These are phyloP conservation scores for Acanthamoeba castellanii DNA, from an alignment of 208 protist genomes.

Conservation along the genomic window DNA sequence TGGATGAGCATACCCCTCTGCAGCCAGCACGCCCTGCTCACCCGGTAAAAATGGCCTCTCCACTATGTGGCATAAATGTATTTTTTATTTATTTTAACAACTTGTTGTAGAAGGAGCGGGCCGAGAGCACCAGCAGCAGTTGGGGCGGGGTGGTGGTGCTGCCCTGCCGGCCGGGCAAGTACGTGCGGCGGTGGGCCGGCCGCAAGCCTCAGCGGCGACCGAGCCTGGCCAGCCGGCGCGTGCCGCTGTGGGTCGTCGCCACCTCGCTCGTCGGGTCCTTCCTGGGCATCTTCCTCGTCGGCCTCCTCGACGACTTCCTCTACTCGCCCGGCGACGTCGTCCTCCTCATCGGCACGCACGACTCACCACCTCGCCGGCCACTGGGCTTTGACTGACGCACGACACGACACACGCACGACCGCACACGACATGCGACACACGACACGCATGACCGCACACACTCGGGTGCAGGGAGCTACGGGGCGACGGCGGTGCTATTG, in stretches of 20 bases:
- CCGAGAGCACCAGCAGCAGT: too few relatives aligned
- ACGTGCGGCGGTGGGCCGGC: slow-evolving; percentile 3
- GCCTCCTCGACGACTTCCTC: slow-evolving; percentile 30
- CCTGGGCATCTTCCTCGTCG: slow-evolving; percentile 33
- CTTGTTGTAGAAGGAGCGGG: too few relatives aligned
- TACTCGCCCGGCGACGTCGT: slow-evolving; percentile 9
- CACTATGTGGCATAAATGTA: too few relatives aligned
- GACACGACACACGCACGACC: not conserved
- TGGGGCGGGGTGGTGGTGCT: not conserved
- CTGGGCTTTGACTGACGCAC: not conserved
- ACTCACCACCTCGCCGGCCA: not conserved
- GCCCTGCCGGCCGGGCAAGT: not conserved
- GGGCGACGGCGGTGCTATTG: slow-evolving; percentile 3
- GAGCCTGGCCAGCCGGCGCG: not conserved
- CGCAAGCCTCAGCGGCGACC: not conserved
- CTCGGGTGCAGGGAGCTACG: slow-evolving; percentile 24
- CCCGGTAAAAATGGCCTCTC: too few relatives aligned
- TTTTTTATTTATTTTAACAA: too few relatives aligned
- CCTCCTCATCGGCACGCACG: not conserved
- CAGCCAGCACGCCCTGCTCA: too few relatives aligned
- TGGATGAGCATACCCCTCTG: too few relatives aligned
- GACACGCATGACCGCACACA: too few relatives aligned
- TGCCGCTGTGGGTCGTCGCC: not conserved
- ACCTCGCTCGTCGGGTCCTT: not conserved
- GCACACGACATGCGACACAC: too few relatives aligned